Evolutionary conservation across 2,329 filamentous ascomycete species (phyloP).

Genomic region (Ophiocordyceps camponoti-floridani): DNA sequence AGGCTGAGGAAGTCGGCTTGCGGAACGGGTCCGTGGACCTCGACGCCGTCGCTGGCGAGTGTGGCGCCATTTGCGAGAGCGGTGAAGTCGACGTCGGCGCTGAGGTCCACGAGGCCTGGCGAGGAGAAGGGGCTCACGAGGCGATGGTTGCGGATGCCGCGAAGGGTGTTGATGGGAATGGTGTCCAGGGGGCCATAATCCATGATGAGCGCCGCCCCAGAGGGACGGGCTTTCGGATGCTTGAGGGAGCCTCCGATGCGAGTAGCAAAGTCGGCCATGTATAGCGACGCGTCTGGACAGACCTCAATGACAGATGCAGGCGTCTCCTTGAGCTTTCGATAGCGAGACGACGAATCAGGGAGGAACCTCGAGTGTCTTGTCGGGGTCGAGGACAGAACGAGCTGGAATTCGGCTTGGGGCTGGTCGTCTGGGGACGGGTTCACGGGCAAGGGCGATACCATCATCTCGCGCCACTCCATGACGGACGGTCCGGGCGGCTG

Average conservation of each 20-base stretch:
- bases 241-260: slow-evolving; percentile 57
- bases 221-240: slow-evolving; percentile 40
- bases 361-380: slow-evolving; percentile 77
- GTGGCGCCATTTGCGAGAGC: slow-evolving; percentile 71
- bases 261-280: slow-evolving; percentile 62
- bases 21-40: slow-evolving; percentile 82
- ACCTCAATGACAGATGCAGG: slow-evolving; percentile 67
- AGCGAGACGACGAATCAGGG: slow-evolving; percentile 64
- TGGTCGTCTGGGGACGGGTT: slow-evolving; percentile 24
- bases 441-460: slow-evolving; percentile 51
- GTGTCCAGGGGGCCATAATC: slow-evolving; percentile 74
- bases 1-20: slow-evolving; percentile 63
- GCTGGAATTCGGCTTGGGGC: slow-evolving; percentile 65
- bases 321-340: slow-evolving; percentile 51
- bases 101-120: slow-evolving; percentile 74
- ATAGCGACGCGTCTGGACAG: slow-evolving; percentile 70
- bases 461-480: slow-evolving; percentile 64
- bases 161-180: slow-evolving; percentile 75
- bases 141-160: slow-evolving; percentile 67
- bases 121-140: slow-evolving; percentile 62
- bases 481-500: not conserved
- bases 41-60: slow-evolving; percentile 57
- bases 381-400: slow-evolving; percentile 55
- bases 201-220: slow-evolving; percentile 81
- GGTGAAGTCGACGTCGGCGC: slow-evolving; percentile 84